Conservation (phyloP, 2,329 filamentous ascomycete genomes). For the Lachnellula willkommii region DNA sequence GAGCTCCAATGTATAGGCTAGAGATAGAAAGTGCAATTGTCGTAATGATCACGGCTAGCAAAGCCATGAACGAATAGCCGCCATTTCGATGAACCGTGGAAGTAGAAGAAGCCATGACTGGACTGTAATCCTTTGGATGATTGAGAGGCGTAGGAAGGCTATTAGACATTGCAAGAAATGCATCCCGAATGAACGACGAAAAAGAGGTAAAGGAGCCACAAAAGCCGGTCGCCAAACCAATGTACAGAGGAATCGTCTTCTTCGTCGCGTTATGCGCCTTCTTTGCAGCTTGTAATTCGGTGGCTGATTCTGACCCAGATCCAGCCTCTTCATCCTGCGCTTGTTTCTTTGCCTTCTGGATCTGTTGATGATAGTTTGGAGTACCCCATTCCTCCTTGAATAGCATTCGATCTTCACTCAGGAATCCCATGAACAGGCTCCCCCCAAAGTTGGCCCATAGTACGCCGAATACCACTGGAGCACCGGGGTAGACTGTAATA, state of each 20-base stretch:
- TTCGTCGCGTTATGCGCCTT: slow-evolving; percentile 61
- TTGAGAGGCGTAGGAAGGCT: slow-evolving; percentile 52
- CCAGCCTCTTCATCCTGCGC: slow-evolving; percentile 37
- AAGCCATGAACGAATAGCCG: slow-evolving; percentile 78
- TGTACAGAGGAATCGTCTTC: slow-evolving; percentile 83
- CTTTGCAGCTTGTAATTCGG: slow-evolving; percentile 42
- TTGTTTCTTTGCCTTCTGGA: slow-evolving; percentile 33
- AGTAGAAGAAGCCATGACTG: slow-evolving; percentile 30
- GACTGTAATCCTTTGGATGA: slow-evolving; percentile 32
- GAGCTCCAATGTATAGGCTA: slow-evolving; percentile 66
- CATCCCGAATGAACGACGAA: slow-evolving; percentile 76
- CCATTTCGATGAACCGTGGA: slow-evolving; percentile 51
- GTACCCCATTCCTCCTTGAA: slow-evolving; percentile 65
- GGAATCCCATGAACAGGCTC: slow-evolving; percentile 77
- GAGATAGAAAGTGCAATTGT: slow-evolving; percentile 67
- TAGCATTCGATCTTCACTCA: slow-evolving; percentile 70
- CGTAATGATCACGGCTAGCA: slow-evolving; percentile 67
- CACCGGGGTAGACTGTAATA: slow-evolving; percentile 72
- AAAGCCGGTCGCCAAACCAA: slow-evolving; percentile 80
- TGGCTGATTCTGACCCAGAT: slow-evolving; percentile 10
- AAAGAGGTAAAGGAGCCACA: slow-evolving; percentile 90
- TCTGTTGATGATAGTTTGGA: slow-evolving; percentile 35
- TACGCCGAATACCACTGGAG: slow-evolving; percentile 67
- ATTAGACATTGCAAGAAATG: slow-evolving; percentile 75
- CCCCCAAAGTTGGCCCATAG: slow-evolving; percentile 87